Base-by-base conservation (phyloP, 140 eudicot genomes). In the Cichorium intybus region DNA sequence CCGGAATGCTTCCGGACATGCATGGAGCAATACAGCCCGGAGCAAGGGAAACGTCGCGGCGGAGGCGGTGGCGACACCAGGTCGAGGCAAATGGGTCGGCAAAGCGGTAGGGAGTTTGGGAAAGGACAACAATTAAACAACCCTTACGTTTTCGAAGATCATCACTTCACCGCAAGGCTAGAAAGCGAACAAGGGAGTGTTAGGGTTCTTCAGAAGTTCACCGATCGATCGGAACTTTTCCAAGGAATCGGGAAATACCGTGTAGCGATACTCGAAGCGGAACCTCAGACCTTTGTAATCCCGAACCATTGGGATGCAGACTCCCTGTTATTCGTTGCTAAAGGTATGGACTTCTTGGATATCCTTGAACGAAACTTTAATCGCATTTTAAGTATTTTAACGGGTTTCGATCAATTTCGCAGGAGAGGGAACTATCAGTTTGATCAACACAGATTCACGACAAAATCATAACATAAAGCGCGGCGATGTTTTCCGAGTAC, bases 271-370 rank as follows among this genome's bases (percentile, higher is more conserved):
- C 81, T 88, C 4, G 96, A 88, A 75, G 87, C 87, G 22, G 69
- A 83, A 11, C 98, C 98, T 0, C 89, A 75, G 11, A 85, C 95
- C 24, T 85, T 92, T 50, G 8, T 83, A 0, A 34, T 81, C 26
- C 98, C 98, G 0, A 73, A 66, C 7, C 96, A 92, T 57, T 71
- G 76, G 62, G 98, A 92, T 46, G 93, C 98, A 0, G 87, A 92
- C 1, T 46, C 60, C 15, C 10, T 92, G 12, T 10, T 71, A 50
- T 81, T 68, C 46, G 96, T 92, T 17, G 84, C 69, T 5, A 68
- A 74, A 4, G 98, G 98, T 88, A 66, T 10, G 16, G 0, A 12
- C 23, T 34, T 59, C 41, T 3, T 12, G 6, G 17, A 41, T 41
- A 17, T 1, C 24, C 16, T 3, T 23, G 5, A 14, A 17, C 48